A percentile compares a stretch with the other conserved stretches of the same genome.
These are phyloP conservation scores for Phialophora tarda DNA, from an alignment of 2,329 filamentous ascomycete species.

Conservation along the genomic window DNA sequence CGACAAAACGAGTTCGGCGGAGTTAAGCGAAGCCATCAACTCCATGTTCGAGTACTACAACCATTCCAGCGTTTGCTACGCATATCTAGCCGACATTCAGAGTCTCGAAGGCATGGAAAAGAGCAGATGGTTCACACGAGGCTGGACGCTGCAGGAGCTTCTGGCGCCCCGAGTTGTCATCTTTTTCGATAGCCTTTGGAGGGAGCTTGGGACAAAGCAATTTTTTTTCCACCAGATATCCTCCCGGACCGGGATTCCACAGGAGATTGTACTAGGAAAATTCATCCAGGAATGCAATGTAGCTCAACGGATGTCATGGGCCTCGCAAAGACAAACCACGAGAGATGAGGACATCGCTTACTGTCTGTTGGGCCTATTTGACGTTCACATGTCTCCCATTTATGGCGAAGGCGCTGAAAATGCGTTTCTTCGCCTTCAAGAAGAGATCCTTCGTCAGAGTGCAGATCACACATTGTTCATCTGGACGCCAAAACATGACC, in stretches of 20 bases:
- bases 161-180: slow-evolving; percentile 14
- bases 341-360: slow-evolving; percentile 52
- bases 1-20: slow-evolving; percentile 35
- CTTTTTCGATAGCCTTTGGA: slow-evolving; percentile 26
- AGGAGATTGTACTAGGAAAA: background rate
- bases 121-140: slow-evolving; percentile 13
- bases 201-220: slow-evolving; percentile 13
- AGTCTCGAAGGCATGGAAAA: background rate
- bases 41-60: slow-evolving; percentile 39
- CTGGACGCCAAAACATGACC: slow-evolving; percentile 25
- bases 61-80: slow-evolving; percentile 36
- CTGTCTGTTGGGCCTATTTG: slow-evolving; percentile 53
- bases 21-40: slow-evolving; percentile 36
- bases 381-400: slow-evolving; percentile 51
- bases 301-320: slow-evolving; percentile 51
- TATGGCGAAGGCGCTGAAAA: slow-evolving; percentile 47
- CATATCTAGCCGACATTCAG: slow-evolving; percentile 24
- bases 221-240: slow-evolving; percentile 1
- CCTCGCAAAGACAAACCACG: slow-evolving; percentile 44
- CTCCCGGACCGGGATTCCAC: slow-evolving; percentile 1
- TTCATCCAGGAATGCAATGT: slow-evolving; percentile 24
- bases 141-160: slow-evolving; percentile 8
- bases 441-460: slow-evolving; percentile 40
- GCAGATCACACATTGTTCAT: slow-evolving; percentile 38
- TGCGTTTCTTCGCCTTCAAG: slow-evolving; percentile 29